Evolutionary conservation across 331 rosid genomes (phyloP).

Genomic region (Erythrophleum ivorense): DNA sequence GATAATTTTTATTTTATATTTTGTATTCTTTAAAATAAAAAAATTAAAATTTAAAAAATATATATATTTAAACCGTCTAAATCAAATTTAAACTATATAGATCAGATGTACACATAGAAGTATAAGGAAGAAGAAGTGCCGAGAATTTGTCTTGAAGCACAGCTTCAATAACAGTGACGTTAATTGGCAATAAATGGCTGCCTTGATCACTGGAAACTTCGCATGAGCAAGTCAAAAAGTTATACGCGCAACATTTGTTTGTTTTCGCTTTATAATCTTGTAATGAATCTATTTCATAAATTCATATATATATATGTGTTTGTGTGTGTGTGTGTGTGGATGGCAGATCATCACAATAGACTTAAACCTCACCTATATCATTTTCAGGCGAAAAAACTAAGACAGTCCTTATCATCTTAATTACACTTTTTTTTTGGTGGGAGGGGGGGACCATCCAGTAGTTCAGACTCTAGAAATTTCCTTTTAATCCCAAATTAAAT

Average conservation of each 20-base stretch:
- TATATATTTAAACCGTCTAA: too few species aligned
- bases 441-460: too few species aligned
- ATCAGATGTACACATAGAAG: too few species aligned
- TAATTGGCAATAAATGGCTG: neutral
- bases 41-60: too few species aligned
- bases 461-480: too few species aligned
- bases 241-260: conserved; percentile 27
- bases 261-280: neutral
- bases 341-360: neutral
- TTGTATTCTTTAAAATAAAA: too few species aligned
- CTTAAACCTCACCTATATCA: neutral
- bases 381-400: conserved; percentile 12
- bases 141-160: neutral
- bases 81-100: too few species aligned
- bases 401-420: neutral
- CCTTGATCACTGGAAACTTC: neutral
- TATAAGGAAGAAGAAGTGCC: too few species aligned
- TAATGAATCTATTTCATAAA: neutral
- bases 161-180: neutral
- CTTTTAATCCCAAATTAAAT: too few species aligned
- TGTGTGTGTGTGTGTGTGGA: too few species aligned
- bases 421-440: too few species aligned
- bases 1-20: too few species aligned
- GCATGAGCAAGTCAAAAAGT: conserved; percentile 7
- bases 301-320: neutral